Evolutionary conservation across 1,284 basidiomycete genomes (phyloP).

Genomic region (Irpex sp.): DNA sequence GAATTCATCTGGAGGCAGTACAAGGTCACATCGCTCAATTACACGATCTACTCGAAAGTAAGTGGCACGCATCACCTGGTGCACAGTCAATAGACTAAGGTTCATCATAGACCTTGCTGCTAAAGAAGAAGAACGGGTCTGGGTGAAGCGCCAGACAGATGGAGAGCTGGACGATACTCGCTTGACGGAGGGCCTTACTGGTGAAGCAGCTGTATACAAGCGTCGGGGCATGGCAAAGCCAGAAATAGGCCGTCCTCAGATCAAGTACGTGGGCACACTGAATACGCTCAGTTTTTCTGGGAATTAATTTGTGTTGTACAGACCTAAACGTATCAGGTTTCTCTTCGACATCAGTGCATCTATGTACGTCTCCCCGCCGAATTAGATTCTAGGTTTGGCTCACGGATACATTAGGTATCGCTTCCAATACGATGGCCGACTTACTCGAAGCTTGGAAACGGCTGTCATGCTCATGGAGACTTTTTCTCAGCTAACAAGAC

Average conservation of each 20-base stretch:
- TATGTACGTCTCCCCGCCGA: conserved; percentile 38
- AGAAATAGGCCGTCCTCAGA: conserved; percentile 60
- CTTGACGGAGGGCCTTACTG: conserved; percentile 63
- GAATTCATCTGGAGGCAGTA: conserved; percentile 46
- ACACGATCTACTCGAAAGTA: conserved; percentile 58
- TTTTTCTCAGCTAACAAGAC: conserved; percentile 54
- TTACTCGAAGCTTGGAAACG: conserved; percentile 61
- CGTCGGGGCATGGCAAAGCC: conserved; percentile 66
- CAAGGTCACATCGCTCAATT: conserved; percentile 56
- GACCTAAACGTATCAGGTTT: conserved; percentile 64
- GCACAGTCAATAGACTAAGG: background rate
- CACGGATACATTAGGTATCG: conserved; percentile 45
- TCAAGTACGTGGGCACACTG: conserved; percentile 43
- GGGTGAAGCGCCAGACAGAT: conserved; percentile 67
- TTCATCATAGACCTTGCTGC: conserved; percentile 50
- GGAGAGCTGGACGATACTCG: conserved; percentile 65
- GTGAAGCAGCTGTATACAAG: conserved; percentile 66
- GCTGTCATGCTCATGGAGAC: conserved; percentile 72
- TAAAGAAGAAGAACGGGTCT: conserved; percentile 64
- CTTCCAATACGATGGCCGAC: conserved; percentile 65
- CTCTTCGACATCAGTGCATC: conserved; percentile 72
- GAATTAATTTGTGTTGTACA: conserved; percentile 19
- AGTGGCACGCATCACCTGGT: conserved; percentile 15
- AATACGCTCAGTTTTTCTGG: background rate
- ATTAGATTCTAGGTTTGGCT: background rate